Conservation (phyloP, 768 basidiomycete genomes). For the Lactifluus rugatus region DNA sequence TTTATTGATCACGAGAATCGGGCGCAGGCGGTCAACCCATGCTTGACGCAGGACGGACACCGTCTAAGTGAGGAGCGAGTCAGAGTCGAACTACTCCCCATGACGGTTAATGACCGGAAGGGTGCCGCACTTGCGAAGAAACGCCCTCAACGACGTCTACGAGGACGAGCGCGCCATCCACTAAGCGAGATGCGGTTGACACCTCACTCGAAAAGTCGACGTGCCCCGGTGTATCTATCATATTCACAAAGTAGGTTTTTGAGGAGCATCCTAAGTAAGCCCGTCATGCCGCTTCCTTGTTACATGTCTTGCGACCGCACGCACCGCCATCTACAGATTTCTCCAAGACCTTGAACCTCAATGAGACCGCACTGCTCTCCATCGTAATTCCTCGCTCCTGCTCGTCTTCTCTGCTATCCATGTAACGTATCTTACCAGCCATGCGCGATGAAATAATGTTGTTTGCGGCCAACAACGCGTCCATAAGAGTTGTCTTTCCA, state of each 20-base stretch:
- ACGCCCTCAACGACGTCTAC: conserved; percentile 98
- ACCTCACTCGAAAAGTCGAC: conserved; percentile 98
- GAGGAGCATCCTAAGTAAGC: conserved; percentile 40
- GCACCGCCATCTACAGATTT: conserved; percentile 46
- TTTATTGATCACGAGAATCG: conserved; percentile 95
- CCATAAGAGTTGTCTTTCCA: conserved; percentile 94
- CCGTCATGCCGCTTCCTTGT: conserved; percentile 21
- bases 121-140: conserved; percentile 77
- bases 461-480: conserved; percentile 90
- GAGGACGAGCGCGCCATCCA: conserved; percentile 90
- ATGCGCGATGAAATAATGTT: conserved; percentile 92
- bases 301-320: conserved; percentile 21
- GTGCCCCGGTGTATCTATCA: conserved; percentile 98
- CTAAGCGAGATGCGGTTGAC: conserved; percentile 84
- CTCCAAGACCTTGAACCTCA: conserved; percentile 77
- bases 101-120: neutral
- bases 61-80: conserved; percentile 43
- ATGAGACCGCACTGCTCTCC: conserved; percentile 92
- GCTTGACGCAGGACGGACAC: conserved; percentile 93
- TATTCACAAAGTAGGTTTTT: conserved; percentile 78
- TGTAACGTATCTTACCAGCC: conserved; percentile 93
- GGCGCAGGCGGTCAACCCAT: conserved; percentile 79
- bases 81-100: neutral
- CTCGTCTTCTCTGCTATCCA: conserved; percentile 94
- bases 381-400: conserved; percentile 98